Evolutionary conservation across 371 early-diverging fungal species (phyloP).

Genomic region (Mucor lusitanicus): DNA sequence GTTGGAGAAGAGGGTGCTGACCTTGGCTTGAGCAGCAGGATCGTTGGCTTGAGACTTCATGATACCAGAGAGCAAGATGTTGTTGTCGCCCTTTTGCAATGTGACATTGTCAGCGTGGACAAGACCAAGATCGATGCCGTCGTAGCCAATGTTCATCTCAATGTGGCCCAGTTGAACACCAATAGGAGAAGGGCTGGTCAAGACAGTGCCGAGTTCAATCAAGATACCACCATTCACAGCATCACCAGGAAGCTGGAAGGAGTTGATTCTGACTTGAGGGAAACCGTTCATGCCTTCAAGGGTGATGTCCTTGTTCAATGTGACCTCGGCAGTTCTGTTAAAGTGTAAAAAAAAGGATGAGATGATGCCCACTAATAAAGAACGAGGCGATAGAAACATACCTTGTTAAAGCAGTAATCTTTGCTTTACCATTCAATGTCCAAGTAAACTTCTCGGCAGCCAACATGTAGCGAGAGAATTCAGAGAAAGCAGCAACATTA

Average conservation of each 20-base stretch:
- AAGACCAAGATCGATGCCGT: conserved; percentile 53
- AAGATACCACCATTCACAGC: conserved; percentile 60
- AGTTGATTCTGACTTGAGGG: conserved; percentile 54
- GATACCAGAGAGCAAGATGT: conserved; percentile 55
- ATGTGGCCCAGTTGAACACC: conserved; percentile 62
- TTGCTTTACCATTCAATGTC: conserved; percentile 37
- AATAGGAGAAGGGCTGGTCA: conserved; percentile 63
- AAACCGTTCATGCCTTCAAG: conserved; percentile 60
- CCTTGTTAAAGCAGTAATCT: conserved; percentile 44
- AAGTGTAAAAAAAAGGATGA: conserved; percentile 29
- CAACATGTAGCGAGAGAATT: conserved; percentile 49
- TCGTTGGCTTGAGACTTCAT: conserved; percentile 51
- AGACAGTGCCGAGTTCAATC: conserved; percentile 54
- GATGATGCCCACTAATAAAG: conserved; percentile 39
- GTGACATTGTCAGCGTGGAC: conserved; percentile 50
- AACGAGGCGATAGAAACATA: conserved; percentile 44
- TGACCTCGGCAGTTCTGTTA: conserved; percentile 40
- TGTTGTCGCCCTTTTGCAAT: conserved; percentile 49
- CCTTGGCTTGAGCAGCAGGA: conserved; percentile 43
- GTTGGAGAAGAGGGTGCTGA: conserved; percentile 56
- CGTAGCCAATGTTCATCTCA: conserved; percentile 51
- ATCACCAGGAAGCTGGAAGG: conserved; percentile 62
- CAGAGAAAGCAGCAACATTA: conserved; percentile 49
- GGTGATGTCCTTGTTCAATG: conserved; percentile 39
- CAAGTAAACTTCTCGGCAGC: conserved; percentile 44